phyloP scores from a whole-genome alignment of 1,139 yeast species.

The Lodderomyces margitis region DNA sequence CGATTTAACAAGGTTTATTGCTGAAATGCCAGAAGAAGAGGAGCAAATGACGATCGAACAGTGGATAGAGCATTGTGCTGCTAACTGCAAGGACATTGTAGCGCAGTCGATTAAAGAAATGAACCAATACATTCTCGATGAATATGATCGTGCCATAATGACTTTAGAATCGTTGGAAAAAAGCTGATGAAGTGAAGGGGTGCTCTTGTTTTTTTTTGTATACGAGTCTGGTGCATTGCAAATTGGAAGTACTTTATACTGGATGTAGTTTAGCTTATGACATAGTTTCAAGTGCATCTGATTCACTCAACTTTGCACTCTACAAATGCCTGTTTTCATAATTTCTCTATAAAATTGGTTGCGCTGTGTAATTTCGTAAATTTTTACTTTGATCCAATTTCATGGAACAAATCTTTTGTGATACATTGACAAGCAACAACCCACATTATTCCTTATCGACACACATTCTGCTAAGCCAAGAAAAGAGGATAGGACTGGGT shows the following conservation, averaged over 20 bases:
- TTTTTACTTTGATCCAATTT: not conserved
- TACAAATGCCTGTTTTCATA: not conserved
- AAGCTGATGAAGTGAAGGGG: not conserved
- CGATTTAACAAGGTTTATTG: constrained; percentile 57
- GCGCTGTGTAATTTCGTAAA: not conserved
- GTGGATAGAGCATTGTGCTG: constrained; percentile 62
- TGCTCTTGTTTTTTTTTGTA: not conserved
- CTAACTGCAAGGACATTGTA: constrained; percentile 33
- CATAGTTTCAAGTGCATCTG: too few species aligned
- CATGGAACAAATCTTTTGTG: not conserved
- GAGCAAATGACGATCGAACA: constrained; percentile 65
- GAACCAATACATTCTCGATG: constrained; percentile 41
- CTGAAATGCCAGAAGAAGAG: constrained; percentile 69
- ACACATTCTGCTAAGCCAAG: not conserved
- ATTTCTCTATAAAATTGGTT: not conserved
- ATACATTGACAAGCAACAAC: not conserved
- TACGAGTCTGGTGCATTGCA: too few species aligned
- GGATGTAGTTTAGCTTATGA: too few species aligned
- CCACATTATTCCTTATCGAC: not conserved
- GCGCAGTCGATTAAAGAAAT: constrained; percentile 47
- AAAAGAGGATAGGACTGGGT: not conserved
- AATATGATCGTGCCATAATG: constrained; percentile 39
- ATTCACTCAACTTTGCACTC: too few species aligned
- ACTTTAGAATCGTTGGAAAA: constrained; percentile 10
- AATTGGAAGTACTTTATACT: too few species aligned